Base-by-base conservation (phyloP, 768 basidiomycete genomes). In the Mycena floridula region DNA sequence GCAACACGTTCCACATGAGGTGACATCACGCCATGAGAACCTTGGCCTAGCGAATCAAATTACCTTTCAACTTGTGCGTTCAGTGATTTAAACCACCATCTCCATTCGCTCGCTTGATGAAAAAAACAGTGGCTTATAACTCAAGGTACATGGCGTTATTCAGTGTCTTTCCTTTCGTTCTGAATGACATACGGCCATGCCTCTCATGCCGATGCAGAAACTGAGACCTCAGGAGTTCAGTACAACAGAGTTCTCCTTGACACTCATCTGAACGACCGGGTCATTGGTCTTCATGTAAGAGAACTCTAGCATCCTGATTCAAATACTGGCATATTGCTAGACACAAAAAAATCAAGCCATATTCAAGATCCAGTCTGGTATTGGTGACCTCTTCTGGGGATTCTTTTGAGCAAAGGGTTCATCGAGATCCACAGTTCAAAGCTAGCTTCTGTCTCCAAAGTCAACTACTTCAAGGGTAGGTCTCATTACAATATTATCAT, bases 391-490 rank as follows among this genome's bases (percentile, higher is more conserved):
- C 37, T 98, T 97, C 84, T 81, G 93, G 36, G 76, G 85, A 40
- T 86, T 78, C 67, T 71, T 99, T 76, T 79, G 50, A 60, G 58
- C 20, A 69, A 85, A 42, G 81, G 84, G 18, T 98, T 98, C 61
- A 80, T 79, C 42, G 95, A 98, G 65, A 98, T 99, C 49, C 95
- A 98, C 66, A 93, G 89, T 49, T 95, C 96, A 5, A 99, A 98
- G 68, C 74, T 99, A 2, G 90, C 96, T 35, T 89, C 88, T 26
- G 96, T 99, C 28, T 99, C 98, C 77, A 93, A 94, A 72, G 96
- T 98, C 37, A 77, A 77, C 58, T 98, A 99, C 65, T 99, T 98
- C 74, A 95, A 96, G 75, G 90, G 94, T 83, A 51, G 25, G 68
- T 16, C 12, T n/a, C n/a, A n/a, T 43, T 27, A 44, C 20, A 18